A percentile compares a stretch with the other conserved stretches of the same genome.
phyloP scores from a whole-genome alignment of 768 basidiomycete genomes.

The Auriscalpium vulgare region DNA sequence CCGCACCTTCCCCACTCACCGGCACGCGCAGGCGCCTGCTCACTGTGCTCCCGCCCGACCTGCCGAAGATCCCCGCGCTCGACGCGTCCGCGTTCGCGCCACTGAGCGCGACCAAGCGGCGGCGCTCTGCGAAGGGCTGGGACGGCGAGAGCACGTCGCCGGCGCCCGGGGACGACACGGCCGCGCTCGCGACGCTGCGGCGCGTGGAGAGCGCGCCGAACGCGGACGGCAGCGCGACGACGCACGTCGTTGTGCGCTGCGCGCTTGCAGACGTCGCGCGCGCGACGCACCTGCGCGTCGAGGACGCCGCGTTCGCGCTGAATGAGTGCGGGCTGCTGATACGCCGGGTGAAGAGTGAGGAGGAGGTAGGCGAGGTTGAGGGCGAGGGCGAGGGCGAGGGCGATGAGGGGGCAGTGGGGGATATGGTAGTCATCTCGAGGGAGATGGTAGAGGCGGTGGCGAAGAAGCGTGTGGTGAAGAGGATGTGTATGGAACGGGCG shows the following conservation, averaged over 20 bases:
- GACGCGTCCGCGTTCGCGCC: slow-evolving; percentile 10
- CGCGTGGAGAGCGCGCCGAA: slow-evolving; percentile 49
- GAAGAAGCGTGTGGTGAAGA: slow-evolving; percentile 62
- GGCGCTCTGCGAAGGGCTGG: slow-evolving; percentile 50
- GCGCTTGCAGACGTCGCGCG: slow-evolving; percentile 71
- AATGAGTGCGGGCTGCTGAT: slow-evolving; percentile 77
- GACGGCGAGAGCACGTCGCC: slow-evolving; percentile 49
- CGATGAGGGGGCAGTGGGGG: slow-evolving; percentile 32
- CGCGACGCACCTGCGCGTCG: slow-evolving; percentile 72
- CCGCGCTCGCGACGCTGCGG: slow-evolving; percentile 45
- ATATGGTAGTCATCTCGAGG: slow-evolving; percentile 49
- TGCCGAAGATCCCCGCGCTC: slow-evolving; percentile 34
- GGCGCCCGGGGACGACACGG: slow-evolving; percentile 31
- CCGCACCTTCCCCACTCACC: not conserved
- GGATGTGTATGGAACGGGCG: slow-evolving; percentile 51
- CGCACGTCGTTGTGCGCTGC: slow-evolving; percentile 60
- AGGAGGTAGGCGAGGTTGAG: not conserved
- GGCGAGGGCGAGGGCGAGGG: slow-evolving; percentile 18
- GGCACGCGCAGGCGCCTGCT: slow-evolving; percentile 40
- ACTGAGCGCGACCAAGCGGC: slow-evolving; percentile 5
- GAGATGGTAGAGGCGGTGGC: slow-evolving; percentile 66
- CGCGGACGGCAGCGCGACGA: slow-evolving; percentile 60
- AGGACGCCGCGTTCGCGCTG: slow-evolving; percentile 85
- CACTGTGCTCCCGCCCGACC: slow-evolving; percentile 50
- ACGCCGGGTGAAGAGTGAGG: slow-evolving; percentile 24